phyloP scores from a whole-genome alignment of 2,329 filamentous ascomycete species.

The Cordyceps farinosa region DNA sequence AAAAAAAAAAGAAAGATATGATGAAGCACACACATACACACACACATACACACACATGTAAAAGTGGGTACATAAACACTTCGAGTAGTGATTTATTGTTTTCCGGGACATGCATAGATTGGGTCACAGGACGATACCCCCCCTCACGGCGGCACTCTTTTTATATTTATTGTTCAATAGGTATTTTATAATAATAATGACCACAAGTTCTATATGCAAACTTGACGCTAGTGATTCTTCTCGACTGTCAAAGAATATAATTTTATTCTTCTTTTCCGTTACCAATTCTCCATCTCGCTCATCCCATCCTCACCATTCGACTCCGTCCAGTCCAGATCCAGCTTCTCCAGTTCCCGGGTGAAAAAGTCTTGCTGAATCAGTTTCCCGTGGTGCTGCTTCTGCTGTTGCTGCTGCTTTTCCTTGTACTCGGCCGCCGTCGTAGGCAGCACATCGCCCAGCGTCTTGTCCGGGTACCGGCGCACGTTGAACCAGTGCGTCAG shows the following conservation, averaged over 20 bases:
- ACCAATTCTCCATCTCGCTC: conserved; percentile 33
- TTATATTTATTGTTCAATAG: neutral
- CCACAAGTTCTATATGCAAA: neutral
- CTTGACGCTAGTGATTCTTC: neutral
- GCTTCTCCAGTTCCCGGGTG: conserved; percentile 69
- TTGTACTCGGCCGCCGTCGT: conserved; percentile 58
- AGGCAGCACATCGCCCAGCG: conserved; percentile 56
- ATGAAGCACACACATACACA: neutral
- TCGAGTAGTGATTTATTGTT: neutral
- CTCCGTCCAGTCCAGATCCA: conserved; percentile 54
- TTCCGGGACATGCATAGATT: neutral
- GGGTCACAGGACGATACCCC: conserved; percentile 10
- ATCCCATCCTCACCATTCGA: conserved; percentile 33
- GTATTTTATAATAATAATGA: neutral
- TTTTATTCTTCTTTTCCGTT: neutral
- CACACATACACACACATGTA: neutral
- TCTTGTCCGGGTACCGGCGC: conserved; percentile 73
- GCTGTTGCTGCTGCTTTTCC: neutral
- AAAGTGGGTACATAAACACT: neutral
- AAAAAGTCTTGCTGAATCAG: conserved; percentile 69
- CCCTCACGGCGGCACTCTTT: neutral
- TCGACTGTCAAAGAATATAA: neutral
- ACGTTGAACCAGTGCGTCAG: conserved; percentile 95
- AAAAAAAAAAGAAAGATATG: neutral
- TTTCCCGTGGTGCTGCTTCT: neutral